These are phyloP conservation scores for Coemansia furcata DNA, from an alignment of 192 early-diverging fungal genomes.

Conservation along the genomic window DNA sequence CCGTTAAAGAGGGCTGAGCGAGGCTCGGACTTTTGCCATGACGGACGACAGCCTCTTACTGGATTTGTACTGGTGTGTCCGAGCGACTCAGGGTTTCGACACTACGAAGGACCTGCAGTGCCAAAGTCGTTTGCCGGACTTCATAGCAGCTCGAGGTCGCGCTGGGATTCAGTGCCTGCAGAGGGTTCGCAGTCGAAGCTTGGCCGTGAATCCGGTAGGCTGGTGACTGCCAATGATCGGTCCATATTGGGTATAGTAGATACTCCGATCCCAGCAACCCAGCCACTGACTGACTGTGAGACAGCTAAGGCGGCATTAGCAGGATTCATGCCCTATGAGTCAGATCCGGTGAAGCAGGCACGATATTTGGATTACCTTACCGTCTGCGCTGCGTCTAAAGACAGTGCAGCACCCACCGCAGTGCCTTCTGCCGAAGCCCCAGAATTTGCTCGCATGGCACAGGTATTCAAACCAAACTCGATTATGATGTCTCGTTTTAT, in stretches of 20 bases:
- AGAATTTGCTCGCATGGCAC: slow-evolving; percentile 18
- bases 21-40: slow-evolving; percentile 9
- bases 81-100: neutral
- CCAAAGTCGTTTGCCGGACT: slow-evolving; percentile 16
- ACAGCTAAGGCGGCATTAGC: slow-evolving; percentile 6
- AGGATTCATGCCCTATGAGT: slow-evolving; percentile 13
- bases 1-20: neutral
- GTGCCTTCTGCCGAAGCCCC: neutral
- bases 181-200: slow-evolving; percentile 11
- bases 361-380: slow-evolving; percentile 8
- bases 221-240: slow-evolving; percentile 14
- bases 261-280: neutral
- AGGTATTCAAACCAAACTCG: neutral
- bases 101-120: slow-evolving; percentile 12
- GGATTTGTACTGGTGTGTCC: slow-evolving; percentile 16
- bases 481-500: slow-evolving; percentile 26
- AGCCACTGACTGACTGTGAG: neutral
- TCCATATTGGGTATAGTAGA: slow-evolving; percentile 14
- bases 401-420: neutral
- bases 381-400: neutral
- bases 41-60: slow-evolving; percentile 7
- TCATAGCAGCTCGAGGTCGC: neutral
- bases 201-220: neutral
- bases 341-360: slow-evolving; percentile 4
- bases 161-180: slow-evolving; percentile 25